phyloP scores from a whole-genome alignment of 2,329 filamentous ascomycete genomes.

The Samsoniella hepiali region DNA sequence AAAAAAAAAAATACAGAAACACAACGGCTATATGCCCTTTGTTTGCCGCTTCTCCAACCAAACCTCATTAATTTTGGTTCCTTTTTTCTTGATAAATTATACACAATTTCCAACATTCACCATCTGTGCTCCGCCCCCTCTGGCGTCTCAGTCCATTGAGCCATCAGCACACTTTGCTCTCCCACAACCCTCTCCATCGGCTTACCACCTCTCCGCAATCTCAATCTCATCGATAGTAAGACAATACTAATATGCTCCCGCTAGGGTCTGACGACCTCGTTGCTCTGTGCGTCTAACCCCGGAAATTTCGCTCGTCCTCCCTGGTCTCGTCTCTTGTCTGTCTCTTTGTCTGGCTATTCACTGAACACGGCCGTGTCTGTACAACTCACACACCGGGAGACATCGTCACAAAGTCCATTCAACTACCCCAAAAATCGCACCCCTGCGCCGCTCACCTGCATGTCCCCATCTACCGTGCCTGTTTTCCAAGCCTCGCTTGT shows the following conservation, averaged over 20 bases:
- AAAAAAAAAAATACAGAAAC: too few relatives aligned
- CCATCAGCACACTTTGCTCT: neutral
- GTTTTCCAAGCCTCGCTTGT: neutral
- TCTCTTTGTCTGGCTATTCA: too few relatives aligned
- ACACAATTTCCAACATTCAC: too few relatives aligned
- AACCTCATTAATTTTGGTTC: too few relatives aligned
- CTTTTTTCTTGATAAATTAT: too few relatives aligned
- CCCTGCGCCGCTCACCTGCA: neutral
- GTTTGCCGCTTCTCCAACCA: too few relatives aligned
- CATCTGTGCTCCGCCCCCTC: neutral
- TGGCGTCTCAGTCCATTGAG: too few relatives aligned
- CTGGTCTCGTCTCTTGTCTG: neutral
- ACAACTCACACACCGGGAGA: too few relatives aligned
- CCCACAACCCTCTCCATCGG: neutral
- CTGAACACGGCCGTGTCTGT: too few relatives aligned
- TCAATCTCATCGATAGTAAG: slow-evolving; percentile 14
- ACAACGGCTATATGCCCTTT: too few relatives aligned
- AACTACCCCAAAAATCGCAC: neutral
- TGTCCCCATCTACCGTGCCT: neutral
- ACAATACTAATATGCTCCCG: slow-evolving; percentile 5
- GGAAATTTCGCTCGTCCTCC: neutral
- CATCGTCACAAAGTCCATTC: too few relatives aligned
- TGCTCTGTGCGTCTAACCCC: neutral
- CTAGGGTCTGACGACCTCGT: neutral
- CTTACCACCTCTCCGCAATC: slow-evolving; percentile 10